Evolutionary conservation across 1,139 yeast genomes (phyloP), one percentile per base, ranked within the genome.

Genomic region (Groenewaldozyma auringiensis): DNA sequence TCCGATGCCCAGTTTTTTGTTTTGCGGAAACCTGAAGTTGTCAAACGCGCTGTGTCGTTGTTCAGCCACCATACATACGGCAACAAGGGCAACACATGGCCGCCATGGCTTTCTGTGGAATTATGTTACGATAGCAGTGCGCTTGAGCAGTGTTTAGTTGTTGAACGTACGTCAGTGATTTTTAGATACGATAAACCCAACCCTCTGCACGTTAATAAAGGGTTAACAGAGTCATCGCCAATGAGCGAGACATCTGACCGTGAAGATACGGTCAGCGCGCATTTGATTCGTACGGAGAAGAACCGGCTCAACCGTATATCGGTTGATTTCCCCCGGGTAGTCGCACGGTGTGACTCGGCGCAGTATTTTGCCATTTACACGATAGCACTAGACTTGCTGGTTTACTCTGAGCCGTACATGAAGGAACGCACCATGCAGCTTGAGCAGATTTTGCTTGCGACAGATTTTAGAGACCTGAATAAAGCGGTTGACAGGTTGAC

Each of bases 61-160:
- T 71, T 72, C 53, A 63, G 68, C 40, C 53, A 61, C 11, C 60
- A 62, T 34, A 64, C 62, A 13, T 71, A 68, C 50, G 74, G 74
- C 3, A 57, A 70, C 42, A 63, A 64, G 27, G 55, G 63, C 6
- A 43, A 52, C 17, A 57, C 63, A 16, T 86, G 96, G 96, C 92
- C 95, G 0, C 95, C 95, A 1, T 83, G 92, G 87, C 64, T 87
- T 32, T 61, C 71, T 1, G 55, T 78, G 43, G 97, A 89, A 60
- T 72, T 83, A 49, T 80, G 88, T 53, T 83, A 83, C 57, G 83
- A 84, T 46, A 74, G 79, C n/a, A 62, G 72, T 0, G 71, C 81
- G 56, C 64, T 82, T 41, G 66, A 70, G 35, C 67, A 72, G 25
- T 76, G 80, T 46, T 71, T 82, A 49, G 75, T 88, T 22, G 72